Conservation (phyloP, 1,139 yeast species). For the Yamadazyma dendronema region DNA sequence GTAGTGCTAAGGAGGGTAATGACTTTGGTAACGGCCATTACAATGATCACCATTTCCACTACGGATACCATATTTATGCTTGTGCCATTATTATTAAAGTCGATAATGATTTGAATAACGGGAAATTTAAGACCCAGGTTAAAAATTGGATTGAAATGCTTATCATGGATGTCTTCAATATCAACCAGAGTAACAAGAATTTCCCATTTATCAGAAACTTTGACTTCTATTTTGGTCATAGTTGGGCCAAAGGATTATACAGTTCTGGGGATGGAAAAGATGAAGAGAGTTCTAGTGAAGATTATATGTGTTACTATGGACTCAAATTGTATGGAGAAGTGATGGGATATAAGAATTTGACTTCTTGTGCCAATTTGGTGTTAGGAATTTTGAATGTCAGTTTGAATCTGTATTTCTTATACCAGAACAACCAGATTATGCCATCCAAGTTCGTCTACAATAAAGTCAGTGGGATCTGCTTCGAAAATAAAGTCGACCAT, state of each 20-base stretch:
- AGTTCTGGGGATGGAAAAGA: conserved; percentile 67
- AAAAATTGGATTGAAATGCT: conserved; percentile 64
- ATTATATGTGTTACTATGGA: conserved; percentile 69
- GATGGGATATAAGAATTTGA: conserved; percentile 60
- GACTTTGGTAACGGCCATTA: conserved; percentile 63
- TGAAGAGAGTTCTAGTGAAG: conserved; percentile 74
- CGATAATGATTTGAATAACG: conserved; percentile 49
- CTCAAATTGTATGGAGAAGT: conserved; percentile 72
- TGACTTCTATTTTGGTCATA: conserved; percentile 73
- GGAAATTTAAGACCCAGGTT: conserved; percentile 56
- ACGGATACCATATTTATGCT: conserved; percentile 67
- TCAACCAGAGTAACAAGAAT: conserved; percentile 48
- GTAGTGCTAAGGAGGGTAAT: conserved; percentile 52
- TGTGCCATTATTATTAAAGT: conserved; percentile 65
- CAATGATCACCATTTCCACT: conserved; percentile 76
- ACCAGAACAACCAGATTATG: conserved; percentile 49
- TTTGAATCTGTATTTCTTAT: conserved; percentile 54
- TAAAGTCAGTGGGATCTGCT: conserved; percentile 66
- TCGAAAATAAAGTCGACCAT: conserved; percentile 82
- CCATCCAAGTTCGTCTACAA: conserved; percentile 54
- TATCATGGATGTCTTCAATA: conserved; percentile 70
- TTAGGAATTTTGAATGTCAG: conserved; percentile 56
- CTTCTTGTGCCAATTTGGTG: conserved; percentile 66
- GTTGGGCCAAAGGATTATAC: conserved; percentile 74
- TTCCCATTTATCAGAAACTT: conserved; percentile 71